Base-by-base conservation (phyloP, 2,329 filamentous ascomycete genomes). In the Acarospora socialis region DNA sequence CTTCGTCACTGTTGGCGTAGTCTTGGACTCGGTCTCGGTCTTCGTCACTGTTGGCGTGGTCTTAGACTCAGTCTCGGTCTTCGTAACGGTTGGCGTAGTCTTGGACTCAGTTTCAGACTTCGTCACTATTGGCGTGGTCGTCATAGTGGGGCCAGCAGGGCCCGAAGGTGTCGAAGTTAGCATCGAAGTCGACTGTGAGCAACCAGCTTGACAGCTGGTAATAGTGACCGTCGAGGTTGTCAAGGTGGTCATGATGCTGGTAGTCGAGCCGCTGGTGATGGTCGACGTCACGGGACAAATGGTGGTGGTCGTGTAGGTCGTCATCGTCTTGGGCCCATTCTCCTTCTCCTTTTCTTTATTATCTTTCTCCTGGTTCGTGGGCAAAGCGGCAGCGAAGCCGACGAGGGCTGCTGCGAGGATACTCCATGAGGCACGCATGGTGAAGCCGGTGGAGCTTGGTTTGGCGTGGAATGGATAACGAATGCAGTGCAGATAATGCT, bases 321-420 rank as follows among this genome's bases (percentile, higher is more conserved):
- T 25, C 12, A 25, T 12, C 12, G 23, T 25, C 23, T 25, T 15
- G 8, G 23, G 12, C 16, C 23, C 23, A 25, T 25, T 25, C n/a
- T n/a, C n/a, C n/a, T n/a, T n/a, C n/a, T n/a, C n/a, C n/a, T n/a
- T n/a, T n/a, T n/a, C n/a, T n/a, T n/a, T n/a, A n/a, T n/a, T n/a
- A n/a, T n/a, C n/a, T n/a, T n/a, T n/a, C n/a, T n/a, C n/a, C n/a
- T n/a, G n/a, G n/a, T n/a, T n/a, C n/a, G n/a, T n/a, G n/a, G n/a
- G n/a, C n/a, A n/a, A n/a, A 29, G 30, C 21, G 10, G 30, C 30
- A n/a, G 30, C 30, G 17, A 24, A 25, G 21, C 17, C 21, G 8
- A 34, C 32, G 12, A 41, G 19, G n/a, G 23, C 15, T 18, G 33
- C 35, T 24, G 33, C 26, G n/a, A 36, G 12, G 21, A 35, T 16